Base-by-base conservation (phyloP, 2,329 filamentous ascomycete genomes). In the Penicillium freii region DNA sequence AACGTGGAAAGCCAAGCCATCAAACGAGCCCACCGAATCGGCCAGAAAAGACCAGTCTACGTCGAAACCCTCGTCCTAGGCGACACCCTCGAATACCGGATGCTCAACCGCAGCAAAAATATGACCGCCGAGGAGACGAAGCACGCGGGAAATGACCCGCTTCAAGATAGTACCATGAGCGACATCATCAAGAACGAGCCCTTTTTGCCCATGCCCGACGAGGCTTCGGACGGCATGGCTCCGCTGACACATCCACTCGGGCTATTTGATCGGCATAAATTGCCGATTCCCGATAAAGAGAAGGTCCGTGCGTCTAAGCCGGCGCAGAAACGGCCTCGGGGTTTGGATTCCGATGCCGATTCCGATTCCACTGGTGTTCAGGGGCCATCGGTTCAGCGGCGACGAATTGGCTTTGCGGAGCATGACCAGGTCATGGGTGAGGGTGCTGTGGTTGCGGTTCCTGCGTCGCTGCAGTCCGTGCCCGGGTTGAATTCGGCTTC, bases 1-100 rank as follows among this genome's bases (percentile, higher is more conserved):
- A 79, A 90, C 62, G 83, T 96, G 0, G 90, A 96, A 71, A 91
- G 90, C 1, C 93, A 97, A 73, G 93, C 93, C 0, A 91, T 97
- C 61, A 96, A 95, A 59, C 87, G 93, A 69, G 91, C 90, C 0
- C 89, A 95, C 63, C 84, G 93, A 13, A 95, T 97, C 65, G 92
- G 91, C 11, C 92, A 97, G 72, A 86, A 78, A 0, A 87, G 84
- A 58, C 84, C 86, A 0, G 92, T 97, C 0, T 85, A 85, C 9
- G 92, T 96, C 0, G 91, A 97, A 75, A 97, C 92, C 0, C 77
- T 97, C 1, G 88, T 97, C 0, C 77, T 97, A 6, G 84, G 83
- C 53, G 86, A 85, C 56, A 95, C 90, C 10, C 84, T 97, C 10
- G 93, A 97, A 68, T 91, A 97, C 71, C 84, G 88, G 17, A 93